These are phyloP conservation scores for Sugiyamaella lignohabitans DNA, from an alignment of 805 yeast genomes.

Conservation along the genomic window DNA sequence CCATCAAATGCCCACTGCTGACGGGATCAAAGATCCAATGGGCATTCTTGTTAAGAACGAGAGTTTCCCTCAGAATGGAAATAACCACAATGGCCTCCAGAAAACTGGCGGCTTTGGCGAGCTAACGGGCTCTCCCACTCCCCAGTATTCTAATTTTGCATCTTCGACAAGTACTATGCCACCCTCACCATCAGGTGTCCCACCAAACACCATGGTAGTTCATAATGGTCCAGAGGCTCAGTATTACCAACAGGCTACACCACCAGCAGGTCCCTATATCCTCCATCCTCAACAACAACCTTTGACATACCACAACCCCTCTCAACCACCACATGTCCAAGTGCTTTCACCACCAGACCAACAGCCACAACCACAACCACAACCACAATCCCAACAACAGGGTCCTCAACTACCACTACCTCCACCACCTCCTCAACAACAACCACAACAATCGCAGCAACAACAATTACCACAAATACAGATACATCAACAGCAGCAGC, in stretches of 20 bases:
- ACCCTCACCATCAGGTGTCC: neutral
- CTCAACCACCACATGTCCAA: neutral
- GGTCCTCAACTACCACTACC: slow-evolving; percentile 3
- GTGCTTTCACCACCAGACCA: neutral
- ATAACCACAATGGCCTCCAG: too few relatives aligned
- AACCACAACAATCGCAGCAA: slow-evolving; percentile 6
- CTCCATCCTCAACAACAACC: too few relatives aligned
- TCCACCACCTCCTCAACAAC: slow-evolving; percentile 3
- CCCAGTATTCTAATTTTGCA: neutral
- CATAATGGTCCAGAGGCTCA: too few relatives aligned
- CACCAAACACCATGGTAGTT: too few relatives aligned
- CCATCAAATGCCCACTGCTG: too few relatives aligned
- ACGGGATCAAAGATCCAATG: too few relatives aligned
- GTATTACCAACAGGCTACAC: too few relatives aligned
- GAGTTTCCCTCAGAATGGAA: too few relatives aligned
- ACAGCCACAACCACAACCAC: slow-evolving; percentile 1
- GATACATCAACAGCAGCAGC: slow-evolving; percentile 4
- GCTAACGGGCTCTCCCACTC: neutral
- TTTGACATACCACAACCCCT: too few relatives aligned
- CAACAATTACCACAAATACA: slow-evolving; percentile 5
- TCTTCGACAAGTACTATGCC: neutral
- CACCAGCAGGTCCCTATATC: too few relatives aligned
- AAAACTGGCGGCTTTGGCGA: too few relatives aligned
- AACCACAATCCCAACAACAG: slow-evolving; percentile 7
- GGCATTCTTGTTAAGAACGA: too few relatives aligned